Conservation (phyloP, 2,329 filamentous ascomycete genomes). For the Fusarium sacchari region DNA sequence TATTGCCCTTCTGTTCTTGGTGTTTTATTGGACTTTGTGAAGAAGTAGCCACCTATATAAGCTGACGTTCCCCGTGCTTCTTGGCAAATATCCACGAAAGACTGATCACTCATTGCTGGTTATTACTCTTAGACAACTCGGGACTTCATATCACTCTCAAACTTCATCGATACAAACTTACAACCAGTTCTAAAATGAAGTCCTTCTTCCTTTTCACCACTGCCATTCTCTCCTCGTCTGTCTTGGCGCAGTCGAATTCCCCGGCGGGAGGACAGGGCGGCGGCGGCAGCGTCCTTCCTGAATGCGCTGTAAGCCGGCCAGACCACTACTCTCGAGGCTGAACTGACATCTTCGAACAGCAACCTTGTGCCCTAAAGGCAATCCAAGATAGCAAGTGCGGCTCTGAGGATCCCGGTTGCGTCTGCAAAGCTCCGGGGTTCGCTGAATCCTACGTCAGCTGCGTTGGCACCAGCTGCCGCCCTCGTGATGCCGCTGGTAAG, state of each 20-base stretch:
- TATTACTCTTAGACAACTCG: neutral
- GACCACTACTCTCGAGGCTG: neutral
- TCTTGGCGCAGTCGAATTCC: neutral
- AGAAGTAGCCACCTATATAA: neutral
- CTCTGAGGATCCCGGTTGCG: conserved; percentile 2
- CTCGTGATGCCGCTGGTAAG: conserved; percentile 9
- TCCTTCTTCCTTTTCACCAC: neutral
- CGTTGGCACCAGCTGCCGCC: neutral
- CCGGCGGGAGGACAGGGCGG: neutral
- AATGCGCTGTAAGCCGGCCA: conserved; percentile 8
- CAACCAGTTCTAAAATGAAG: conserved; percentile 2
- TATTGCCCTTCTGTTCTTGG: neutral
- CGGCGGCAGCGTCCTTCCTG: neutral
- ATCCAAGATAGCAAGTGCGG: conserved; percentile 7
- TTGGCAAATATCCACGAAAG: neutral
- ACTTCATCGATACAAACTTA: neutral
- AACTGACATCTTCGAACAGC: neutral
- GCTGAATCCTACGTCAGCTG: neutral
- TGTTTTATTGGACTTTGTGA: rapidly evolving
- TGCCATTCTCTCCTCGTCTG: neutral
- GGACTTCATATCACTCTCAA: neutral
- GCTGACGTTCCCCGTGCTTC: neutral
- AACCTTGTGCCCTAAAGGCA: conserved; percentile 6
- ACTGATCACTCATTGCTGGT: neutral
- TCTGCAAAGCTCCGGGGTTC: conserved; percentile 12